Percentiles rank a stretch among this genome's conserved stretches.
Evolutionary conservation across 179 eudicot genomes (phyloP).

Genomic region (Beta lomatogona): DNA sequence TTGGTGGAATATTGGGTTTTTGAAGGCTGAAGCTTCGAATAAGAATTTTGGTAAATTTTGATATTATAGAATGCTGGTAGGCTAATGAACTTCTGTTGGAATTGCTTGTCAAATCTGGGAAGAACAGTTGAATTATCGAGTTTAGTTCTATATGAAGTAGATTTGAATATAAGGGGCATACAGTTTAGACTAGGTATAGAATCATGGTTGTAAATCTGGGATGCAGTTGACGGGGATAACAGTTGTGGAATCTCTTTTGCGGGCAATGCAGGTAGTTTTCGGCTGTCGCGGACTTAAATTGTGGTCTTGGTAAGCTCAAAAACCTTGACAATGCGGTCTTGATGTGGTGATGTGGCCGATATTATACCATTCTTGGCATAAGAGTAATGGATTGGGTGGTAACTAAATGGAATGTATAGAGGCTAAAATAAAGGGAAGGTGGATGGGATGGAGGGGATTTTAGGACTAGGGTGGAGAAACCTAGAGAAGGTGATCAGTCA

Average conservation of each 20-base stretch:
- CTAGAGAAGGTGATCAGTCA: not conserved
- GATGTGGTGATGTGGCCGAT: no score
- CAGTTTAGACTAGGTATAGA: not conserved
- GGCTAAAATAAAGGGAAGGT: not conserved
- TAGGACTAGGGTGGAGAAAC: not conserved
- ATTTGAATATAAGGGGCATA: not conserved
- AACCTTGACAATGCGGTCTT: no score
- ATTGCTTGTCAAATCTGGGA: not conserved
- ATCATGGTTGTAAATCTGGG: not conserved
- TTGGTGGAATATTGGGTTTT: no score
- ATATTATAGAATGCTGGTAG: no score
- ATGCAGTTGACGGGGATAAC: no score
- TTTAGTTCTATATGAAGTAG: not conserved
- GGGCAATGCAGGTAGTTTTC: no score
- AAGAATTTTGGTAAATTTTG: no score
- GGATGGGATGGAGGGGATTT: not conserved
- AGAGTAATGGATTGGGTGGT: not conserved
- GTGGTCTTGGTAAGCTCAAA: no score
- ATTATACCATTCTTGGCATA: not conserved
- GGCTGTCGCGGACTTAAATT: no score
- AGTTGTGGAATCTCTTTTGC: no score
- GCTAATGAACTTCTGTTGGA: not conserved
- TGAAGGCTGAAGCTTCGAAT: no score
- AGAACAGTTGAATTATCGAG: not conserved
- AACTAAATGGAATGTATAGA: not conserved